These are phyloP conservation scores for Syzygium grande DNA, from an alignment of 345 rosid species.

Conservation along the genomic window DNA sequence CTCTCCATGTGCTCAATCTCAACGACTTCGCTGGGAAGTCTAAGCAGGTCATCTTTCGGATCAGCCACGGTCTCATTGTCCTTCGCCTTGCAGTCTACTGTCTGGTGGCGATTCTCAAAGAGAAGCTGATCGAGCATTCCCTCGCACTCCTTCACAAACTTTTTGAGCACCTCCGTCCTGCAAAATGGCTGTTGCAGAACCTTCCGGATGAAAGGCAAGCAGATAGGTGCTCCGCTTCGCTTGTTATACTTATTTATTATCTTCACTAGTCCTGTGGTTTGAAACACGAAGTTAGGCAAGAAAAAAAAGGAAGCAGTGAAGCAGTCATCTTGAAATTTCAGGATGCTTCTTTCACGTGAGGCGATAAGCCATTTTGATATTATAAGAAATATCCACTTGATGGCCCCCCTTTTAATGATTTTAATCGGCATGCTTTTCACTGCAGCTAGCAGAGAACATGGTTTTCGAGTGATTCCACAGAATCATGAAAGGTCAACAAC, in stretches of 20 bases:
- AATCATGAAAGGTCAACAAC: neutral
- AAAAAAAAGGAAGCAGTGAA: neutral
- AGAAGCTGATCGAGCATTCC: conserved; percentile 41
- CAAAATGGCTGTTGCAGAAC: conserved; percentile 77
- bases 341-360: neutral
- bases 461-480: neutral
- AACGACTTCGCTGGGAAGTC: conserved; percentile 31
- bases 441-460: neutral
- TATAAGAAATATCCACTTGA: neutral
- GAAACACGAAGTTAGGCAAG: neutral
- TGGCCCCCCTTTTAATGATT: neutral
- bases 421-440: neutral
- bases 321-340: neutral
- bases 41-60: neutral
- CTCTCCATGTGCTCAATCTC: conserved; percentile 54
- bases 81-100: conserved; percentile 42
- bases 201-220: conserved; percentile 66
- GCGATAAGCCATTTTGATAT: neutral
- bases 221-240: conserved; percentile 61
- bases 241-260: conserved; percentile 80
- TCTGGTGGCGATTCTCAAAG: conserved; percentile 3
- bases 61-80: conserved; percentile 24
- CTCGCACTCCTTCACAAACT: conserved; percentile 76
- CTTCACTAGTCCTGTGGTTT: conserved; percentile 57
- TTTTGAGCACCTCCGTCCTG: conserved; percentile 59